Conservation (phyloP, 129 eudicot species). For the Flaveria ramosissima region DNA sequence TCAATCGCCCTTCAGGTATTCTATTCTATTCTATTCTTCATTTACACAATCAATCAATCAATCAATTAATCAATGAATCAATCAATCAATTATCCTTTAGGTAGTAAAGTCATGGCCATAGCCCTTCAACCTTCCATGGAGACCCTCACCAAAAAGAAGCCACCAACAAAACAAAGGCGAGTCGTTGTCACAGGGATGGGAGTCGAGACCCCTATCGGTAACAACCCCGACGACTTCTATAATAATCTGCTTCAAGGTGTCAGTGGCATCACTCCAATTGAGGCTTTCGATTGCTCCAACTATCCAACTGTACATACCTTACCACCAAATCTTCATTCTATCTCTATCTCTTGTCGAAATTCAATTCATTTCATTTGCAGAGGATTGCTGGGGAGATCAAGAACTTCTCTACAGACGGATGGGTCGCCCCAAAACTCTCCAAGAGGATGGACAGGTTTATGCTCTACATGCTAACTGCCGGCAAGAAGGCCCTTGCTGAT, state of each 20-base stretch:
- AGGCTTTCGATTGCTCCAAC: conserved; percentile 79
- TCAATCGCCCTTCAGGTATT: conserved; percentile 18
- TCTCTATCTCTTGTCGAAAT: too few relatives aligned
- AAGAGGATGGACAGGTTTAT: conserved; percentile 89
- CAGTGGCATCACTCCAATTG: conserved; percentile 83
- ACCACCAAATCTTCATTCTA: background rate
- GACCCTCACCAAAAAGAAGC: conserved; percentile 51
- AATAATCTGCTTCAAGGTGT: conserved; percentile 81
- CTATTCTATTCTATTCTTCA: too few relatives aligned
- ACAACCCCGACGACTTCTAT: conserved; percentile 67
- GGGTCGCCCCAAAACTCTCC: conserved; percentile 90
- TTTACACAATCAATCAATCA: too few relatives aligned
- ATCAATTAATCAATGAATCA: too few relatives aligned
- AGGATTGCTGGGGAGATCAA: conserved; percentile 97
- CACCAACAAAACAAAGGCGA: conserved; percentile 64
- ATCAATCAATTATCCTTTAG: too few relatives aligned
- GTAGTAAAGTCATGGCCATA: conserved; percentile 50
- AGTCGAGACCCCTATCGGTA: conserved; percentile 83
- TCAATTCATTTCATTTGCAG: conserved; percentile 31
- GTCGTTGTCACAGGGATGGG: conserved; percentile 98
- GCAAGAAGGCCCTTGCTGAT: conserved; percentile 92
- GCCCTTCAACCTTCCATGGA: conserved; percentile 73
- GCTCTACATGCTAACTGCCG: conserved; percentile 98
- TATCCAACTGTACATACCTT: conserved; percentile 58
- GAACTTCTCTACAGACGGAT: conserved; percentile 80